Conservation (phyloP, 257 asterid species). For the Scutellaria barbata region DNA sequence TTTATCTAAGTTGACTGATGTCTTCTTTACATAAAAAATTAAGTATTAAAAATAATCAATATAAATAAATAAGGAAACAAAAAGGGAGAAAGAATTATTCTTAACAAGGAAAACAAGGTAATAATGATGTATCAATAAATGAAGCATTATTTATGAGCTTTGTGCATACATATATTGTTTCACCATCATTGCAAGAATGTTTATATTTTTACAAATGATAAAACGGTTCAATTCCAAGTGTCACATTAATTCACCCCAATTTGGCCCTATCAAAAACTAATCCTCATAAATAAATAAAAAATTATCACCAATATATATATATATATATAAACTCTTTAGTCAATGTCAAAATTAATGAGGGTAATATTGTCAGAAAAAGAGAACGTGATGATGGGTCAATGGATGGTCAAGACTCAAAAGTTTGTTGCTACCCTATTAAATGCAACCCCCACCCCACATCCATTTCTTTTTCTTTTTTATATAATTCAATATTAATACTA, state of each 20-base stretch:
- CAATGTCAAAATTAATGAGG: conserved; percentile 40
- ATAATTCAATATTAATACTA: background rate
- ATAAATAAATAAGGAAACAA: background rate
- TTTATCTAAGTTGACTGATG: too few relatives aligned
- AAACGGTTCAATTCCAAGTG: conserved; percentile 29
- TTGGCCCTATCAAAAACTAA: conserved; percentile 14
- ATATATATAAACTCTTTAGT: conserved; percentile 6
- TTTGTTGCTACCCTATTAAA: conserved; percentile 25
- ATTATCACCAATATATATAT: background rate
- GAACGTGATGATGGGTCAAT: conserved; percentile 38
- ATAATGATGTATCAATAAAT: conserved; percentile 20
- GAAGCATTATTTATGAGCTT: background rate
- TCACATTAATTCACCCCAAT: conserved; percentile 10
- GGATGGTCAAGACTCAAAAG: conserved; percentile 36
- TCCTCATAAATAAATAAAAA: conserved; percentile 10
- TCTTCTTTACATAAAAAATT: too few relatives aligned
- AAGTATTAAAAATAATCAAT: too few relatives aligned
- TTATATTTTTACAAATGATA: background rate
- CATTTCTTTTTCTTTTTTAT: background rate
- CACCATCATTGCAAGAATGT: conserved; percentile 18
- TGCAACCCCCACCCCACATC: conserved; percentile 8
- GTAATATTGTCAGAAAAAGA: conserved; percentile 32
- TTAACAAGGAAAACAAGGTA: conserved; percentile 1
- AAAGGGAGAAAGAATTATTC: background rate
- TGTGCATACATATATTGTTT: background rate